Evolutionary conservation across 2,329 filamentous ascomycete genomes (phyloP).

Genomic region (Davidsoniella australis): DNA sequence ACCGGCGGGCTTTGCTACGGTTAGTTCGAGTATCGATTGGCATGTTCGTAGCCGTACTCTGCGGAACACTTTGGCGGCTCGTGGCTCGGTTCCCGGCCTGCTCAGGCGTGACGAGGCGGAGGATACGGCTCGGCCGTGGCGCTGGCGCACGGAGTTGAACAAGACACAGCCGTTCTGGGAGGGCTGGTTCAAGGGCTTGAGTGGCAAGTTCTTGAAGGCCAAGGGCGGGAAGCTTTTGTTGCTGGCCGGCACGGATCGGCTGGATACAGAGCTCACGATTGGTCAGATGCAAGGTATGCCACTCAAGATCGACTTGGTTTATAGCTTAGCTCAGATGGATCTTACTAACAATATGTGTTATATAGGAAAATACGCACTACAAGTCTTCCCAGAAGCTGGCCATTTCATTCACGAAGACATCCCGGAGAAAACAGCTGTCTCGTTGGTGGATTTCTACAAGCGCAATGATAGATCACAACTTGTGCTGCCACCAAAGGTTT

Average conservation of each 20-base stretch:
- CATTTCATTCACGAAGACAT: constrained; percentile 96
- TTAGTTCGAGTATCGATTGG: constrained; percentile 80
- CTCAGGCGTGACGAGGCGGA: constrained; percentile 32
- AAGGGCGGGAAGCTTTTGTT: constrained; percentile 71
- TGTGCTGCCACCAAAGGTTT: constrained; percentile 83
- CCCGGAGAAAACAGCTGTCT: constrained; percentile 71
- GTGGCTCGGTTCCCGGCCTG: constrained; percentile 71
- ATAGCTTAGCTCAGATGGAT: too few relatives aligned
- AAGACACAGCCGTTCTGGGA: constrained; percentile 86
- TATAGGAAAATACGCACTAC: constrained; percentile 76
- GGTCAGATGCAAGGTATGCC: constrained; percentile 82
- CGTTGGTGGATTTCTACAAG: constrained; percentile 78
- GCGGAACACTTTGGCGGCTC: constrained; percentile 65
- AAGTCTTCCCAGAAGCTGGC: constrained; percentile 85
- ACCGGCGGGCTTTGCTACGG: constrained; percentile 57
- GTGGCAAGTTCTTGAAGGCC: constrained; percentile 68
- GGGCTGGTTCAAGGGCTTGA: constrained; percentile 79
- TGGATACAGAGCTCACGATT: constrained; percentile 86
- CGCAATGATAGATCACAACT: constrained; percentile 75
- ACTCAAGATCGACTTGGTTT: too few relatives aligned
- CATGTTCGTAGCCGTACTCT: constrained; percentile 79
- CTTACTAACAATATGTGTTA: neutral
- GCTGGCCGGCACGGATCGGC: constrained; percentile 71
- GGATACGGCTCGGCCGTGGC: constrained; percentile 37
- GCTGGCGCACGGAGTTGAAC: constrained; percentile 72